A percentile compares a stretch with the other conserved stretches of the same genome.
Evolutionary conservation across 441 rosid genomes (phyloP).

Genomic region (Croton laevigatus): DNA sequence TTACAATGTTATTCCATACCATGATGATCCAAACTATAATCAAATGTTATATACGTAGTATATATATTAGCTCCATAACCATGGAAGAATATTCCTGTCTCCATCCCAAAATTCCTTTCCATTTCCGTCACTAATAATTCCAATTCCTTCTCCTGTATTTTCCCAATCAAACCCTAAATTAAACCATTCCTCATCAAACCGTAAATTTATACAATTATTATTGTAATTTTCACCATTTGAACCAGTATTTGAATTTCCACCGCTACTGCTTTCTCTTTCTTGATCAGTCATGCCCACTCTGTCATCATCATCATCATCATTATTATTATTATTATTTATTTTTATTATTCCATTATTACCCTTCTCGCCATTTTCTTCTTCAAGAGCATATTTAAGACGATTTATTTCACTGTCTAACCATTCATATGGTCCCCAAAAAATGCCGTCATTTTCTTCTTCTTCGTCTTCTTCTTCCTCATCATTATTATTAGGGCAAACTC

Average conservation of each 20-base stretch:
- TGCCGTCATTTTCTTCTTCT: constrained; percentile 26
- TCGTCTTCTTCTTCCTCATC: constrained; percentile 27
- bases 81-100: constrained; percentile 18
- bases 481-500: background rate
- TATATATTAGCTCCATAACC: constrained; percentile 23
- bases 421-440: constrained; percentile 50
- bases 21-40: no score
- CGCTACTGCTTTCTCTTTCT: constrained; percentile 23
- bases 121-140: background rate
- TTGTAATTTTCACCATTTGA: constrained; percentile 24
- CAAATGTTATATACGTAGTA: no score
- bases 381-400: constrained; percentile 41
- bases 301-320: constrained; percentile 22
- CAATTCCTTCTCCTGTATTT: background rate
- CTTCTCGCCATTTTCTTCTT: constrained; percentile 22
- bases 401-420: constrained; percentile 74
- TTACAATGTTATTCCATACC: background rate
- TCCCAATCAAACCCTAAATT: constrained; percentile 37
- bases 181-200: constrained; percentile 30
- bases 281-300: constrained; percentile 16
- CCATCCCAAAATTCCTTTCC: constrained; percentile 26
- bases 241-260: constrained; percentile 26
- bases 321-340: constrained; percentile 22
- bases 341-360: constrained; percentile 15
- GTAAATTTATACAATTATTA: constrained; percentile 17